Evolutionary conservation across 331 rosid species (phyloP).

Genomic region (Cydonia oblonga): DNA sequence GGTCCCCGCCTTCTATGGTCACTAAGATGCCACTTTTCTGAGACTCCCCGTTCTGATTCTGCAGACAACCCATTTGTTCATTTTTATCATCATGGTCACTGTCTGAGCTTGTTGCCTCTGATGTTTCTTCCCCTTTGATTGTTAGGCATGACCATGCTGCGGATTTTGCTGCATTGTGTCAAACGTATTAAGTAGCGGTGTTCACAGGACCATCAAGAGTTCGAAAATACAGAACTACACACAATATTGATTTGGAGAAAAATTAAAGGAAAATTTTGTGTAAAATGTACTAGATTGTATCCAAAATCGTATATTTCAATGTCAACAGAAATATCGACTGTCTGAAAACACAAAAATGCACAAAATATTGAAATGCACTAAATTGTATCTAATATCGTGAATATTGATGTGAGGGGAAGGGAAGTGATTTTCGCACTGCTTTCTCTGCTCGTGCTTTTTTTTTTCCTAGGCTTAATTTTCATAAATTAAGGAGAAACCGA

Average conservation of each 20-base stretch:
- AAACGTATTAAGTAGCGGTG: neutral
- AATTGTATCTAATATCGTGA: neutral
- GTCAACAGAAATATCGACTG: too few species aligned
- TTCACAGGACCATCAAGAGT: neutral
- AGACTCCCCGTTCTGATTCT: neutral
- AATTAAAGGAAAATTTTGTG: too few species aligned
- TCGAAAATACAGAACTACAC: neutral
- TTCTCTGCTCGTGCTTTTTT: neutral
- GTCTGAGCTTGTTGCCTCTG: slow-evolving; percentile 68
- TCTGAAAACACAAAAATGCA: neutral
- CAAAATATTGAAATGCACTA: neutral
- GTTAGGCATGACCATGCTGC: slow-evolving; percentile 45
- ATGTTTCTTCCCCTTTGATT: slow-evolving; percentile 49
- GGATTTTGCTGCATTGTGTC: slow-evolving; percentile 1
- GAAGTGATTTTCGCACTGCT: neutral
- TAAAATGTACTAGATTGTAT: too few species aligned
- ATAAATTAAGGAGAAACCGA: neutral
- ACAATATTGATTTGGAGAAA: neutral
- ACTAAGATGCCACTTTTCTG: slow-evolving; percentile 41
- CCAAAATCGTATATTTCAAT: too few species aligned
- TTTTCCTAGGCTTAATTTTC: neutral
- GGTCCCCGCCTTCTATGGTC: slow-evolving; percentile 45
- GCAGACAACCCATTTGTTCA: neutral
- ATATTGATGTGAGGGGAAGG: neutral
- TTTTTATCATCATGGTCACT: slow-evolving; percentile 37